phyloP scores from a whole-genome alignment of 2,329 filamentous ascomycete species.

The Bipolaris gigantea region DNA sequence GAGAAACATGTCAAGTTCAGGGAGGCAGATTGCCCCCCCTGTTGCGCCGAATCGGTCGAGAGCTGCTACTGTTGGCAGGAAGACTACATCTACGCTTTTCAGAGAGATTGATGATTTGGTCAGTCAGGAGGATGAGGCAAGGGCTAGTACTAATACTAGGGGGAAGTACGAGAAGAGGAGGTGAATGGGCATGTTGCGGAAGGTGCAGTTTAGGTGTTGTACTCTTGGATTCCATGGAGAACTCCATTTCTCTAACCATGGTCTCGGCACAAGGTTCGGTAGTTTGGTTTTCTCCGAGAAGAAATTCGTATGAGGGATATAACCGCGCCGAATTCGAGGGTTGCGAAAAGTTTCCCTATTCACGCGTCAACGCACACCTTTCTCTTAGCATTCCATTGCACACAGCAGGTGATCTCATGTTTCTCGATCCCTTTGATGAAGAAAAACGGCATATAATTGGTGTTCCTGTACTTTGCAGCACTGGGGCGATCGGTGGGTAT shows the following conservation, averaged over 20 bases:
- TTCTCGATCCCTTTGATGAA: neutral
- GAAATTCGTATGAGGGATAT: neutral
- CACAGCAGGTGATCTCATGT: too few species aligned
- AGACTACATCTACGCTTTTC: conserved; percentile 32
- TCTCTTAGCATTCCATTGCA: neutral
- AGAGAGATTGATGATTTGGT: conserved; percentile 37
- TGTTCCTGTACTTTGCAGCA: neutral
- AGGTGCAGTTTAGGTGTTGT: neutral
- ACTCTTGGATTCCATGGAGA: neutral
- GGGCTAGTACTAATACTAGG: neutral
- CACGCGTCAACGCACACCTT: neutral
- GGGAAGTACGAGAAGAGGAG: neutral
- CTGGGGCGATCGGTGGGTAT: neutral
- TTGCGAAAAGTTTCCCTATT: neutral
- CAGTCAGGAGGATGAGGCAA: conserved; percentile 8
- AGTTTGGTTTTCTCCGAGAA: too few species aligned
- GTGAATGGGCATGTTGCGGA: too few species aligned
- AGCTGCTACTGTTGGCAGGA: conserved; percentile 6
- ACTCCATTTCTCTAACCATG: neutral
- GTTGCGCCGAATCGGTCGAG: neutral
- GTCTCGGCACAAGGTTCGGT: neutral
- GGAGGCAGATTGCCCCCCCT: neutral
- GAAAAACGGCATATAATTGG: neutral
- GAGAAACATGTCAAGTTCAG: neutral
- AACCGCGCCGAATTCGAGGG: too few species aligned